These are phyloP conservation scores for Ramularia endophylla DNA, from an alignment of 2,329 filamentous ascomycete genomes.

Conservation along the genomic window DNA sequence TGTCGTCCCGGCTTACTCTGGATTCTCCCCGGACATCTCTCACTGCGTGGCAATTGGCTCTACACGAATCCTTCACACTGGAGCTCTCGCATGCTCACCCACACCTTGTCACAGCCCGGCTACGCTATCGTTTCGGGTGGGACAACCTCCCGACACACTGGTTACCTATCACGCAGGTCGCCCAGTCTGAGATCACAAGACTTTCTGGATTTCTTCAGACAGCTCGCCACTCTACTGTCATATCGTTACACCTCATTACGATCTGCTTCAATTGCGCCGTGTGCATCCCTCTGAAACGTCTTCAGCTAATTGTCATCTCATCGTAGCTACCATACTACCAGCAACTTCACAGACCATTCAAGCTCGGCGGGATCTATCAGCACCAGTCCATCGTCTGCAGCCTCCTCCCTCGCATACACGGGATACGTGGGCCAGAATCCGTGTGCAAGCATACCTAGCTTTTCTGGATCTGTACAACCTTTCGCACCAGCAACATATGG, in stretches of 20 bases:
- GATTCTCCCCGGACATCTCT: constrained; percentile 8
- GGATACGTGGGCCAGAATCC: constrained; percentile 29
- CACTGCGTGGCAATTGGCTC: constrained; percentile 15
- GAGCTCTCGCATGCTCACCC: constrained; percentile 14
- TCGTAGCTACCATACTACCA: constrained; percentile 45
- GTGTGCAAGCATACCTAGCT: constrained; percentile 32
- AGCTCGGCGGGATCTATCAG: constrained; percentile 51
- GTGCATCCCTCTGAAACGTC: constrained; percentile 11
- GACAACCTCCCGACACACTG: constrained; percentile 15
- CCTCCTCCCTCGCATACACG: constrained; percentile 40
- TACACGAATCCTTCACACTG: constrained; percentile 8
- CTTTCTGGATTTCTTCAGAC: too few relatives aligned
- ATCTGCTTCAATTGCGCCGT: constrained; percentile 4
- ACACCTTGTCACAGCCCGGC: constrained; percentile 5
- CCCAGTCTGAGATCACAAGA: constrained; percentile 20
- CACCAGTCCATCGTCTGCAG: constrained; percentile 47
- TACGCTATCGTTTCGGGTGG: constrained; percentile 3
- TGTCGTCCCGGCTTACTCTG: constrained; percentile 13
- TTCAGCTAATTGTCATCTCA: constrained; percentile 12
- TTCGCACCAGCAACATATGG: constrained; percentile 36
- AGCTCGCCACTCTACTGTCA: too few relatives aligned
- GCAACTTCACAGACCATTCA: constrained; percentile 45
- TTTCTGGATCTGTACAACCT: constrained; percentile 28
- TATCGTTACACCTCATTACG: constrained; percentile 19
- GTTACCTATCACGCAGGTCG: constrained; percentile 14